Evolutionary conservation across 805 yeast genomes (phyloP), one percentile per base, ranked within the genome.

Genomic region (Kodamaea neixiangensis): DNA sequence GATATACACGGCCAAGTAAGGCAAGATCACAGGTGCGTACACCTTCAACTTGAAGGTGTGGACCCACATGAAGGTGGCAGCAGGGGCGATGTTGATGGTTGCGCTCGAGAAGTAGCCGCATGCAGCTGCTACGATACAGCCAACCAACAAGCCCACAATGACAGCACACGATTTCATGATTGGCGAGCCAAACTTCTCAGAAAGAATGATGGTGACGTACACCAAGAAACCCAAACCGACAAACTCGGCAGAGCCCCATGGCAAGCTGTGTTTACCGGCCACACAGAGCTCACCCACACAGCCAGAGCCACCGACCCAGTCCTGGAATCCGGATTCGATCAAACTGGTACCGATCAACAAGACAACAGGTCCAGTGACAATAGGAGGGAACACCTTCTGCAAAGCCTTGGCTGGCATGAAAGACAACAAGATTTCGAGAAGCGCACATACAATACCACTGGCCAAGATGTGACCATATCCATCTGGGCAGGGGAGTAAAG

Each of bases 161-260:
- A 91, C 96, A 1, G 97, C 94, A 78, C 97, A 90, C 1, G 96
- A 87, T 64, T 87, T 89, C 94, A 91, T 87, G 62, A 91, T 87
- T 49, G 97, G 97, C 17, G 97, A 83, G 21, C 97, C 97, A 79
- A 87, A 91, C 65, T 83, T 82, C 68, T 92, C 97, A 61, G 87
- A 80, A 29, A 89, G 49, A 50, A 91, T 77, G 61, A 92, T 89
- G 5, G 89, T 74, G 21, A 82, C 77, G 62, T 81, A 88, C 9
- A 90, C 97, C 33, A 86, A 70, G 76, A 91, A 90, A 3, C 97
- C 97, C 29, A 91, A 77, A 44, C 97, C 97, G 57, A 92, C 71
- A 62, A 86, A 91, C 62, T 85, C 80, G 10, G 96, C 96, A 13
- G 93, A 82, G 5, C 97, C 97, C 90, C 93, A 91, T 2, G 79